Percentiles rank a stretch among this genome's conserved stretches.
phyloP scores from a whole-genome alignment of 2,329 filamentous ascomycete genomes.

The Aspergillus sp. region DNA sequence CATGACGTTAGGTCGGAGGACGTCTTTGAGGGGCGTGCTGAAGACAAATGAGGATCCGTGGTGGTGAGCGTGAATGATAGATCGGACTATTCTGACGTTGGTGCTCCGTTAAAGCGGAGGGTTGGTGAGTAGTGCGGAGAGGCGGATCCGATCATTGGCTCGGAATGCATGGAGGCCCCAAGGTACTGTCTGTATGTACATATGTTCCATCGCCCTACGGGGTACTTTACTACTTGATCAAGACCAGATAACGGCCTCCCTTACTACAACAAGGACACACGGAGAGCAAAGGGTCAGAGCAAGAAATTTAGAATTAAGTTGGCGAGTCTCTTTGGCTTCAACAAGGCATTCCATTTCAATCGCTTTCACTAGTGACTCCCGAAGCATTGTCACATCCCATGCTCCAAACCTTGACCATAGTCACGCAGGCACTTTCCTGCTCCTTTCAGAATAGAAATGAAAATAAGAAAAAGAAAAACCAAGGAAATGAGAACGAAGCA shows the following conservation, averaged over 20 bases:
- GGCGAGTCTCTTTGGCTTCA: too few species aligned
- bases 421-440: slow-evolving; percentile 4
- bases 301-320: too few species aligned
- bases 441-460: background rate
- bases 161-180: background rate
- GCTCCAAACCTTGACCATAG: background rate
- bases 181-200: too few species aligned
- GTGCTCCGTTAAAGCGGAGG: background rate
- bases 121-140: background rate
- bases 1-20: slow-evolving; percentile 48
- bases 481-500: slow-evolving; percentile 5
- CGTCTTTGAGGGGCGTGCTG: background rate
- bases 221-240: too few species aligned
- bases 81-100: background rate
- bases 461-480: background rate
- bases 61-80: background rate
- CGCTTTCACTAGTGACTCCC: background rate
- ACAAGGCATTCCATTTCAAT: background rate
- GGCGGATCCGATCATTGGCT: background rate
- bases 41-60: background rate
- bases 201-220: too few species aligned
- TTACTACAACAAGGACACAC: too few species aligned
- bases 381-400: background rate
- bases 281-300: too few species aligned
- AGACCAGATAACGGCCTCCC: too few species aligned